A percentile compares a stretch with the other conserved stretches of the same genome.
These are phyloP conservation scores for Brassica carinata DNA, from an alignment of 345 rosid genomes.

Conservation along the genomic window DNA sequence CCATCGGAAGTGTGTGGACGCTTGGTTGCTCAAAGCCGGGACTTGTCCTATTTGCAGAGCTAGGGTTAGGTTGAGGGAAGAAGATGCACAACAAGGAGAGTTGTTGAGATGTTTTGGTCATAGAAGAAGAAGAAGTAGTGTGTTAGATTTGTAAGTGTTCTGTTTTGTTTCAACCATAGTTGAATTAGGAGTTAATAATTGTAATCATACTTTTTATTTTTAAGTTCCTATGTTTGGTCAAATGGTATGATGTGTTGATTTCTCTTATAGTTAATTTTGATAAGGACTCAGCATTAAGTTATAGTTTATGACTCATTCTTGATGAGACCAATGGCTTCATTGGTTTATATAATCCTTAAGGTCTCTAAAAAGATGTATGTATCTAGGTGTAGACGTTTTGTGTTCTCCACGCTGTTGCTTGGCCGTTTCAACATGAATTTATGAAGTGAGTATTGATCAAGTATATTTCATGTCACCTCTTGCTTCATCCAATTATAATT, in stretches of 20 bases:
- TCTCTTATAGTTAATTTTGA: background rate
- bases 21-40: constrained; percentile 71
- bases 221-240: background rate
- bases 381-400: constrained; percentile 5
- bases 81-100: constrained; percentile 32
- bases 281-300: background rate
- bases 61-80: constrained; percentile 41
- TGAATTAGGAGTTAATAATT: background rate
- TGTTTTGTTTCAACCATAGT: background rate
- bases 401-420: background rate
- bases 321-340: constrained; percentile 8
- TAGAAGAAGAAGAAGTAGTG: constrained; percentile 32
- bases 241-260: background rate
- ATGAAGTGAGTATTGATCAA: background rate
- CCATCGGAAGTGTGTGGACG: constrained; percentile 75
- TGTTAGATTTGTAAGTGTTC: constrained; percentile 47
- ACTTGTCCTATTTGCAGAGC: constrained; percentile 77
- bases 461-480: constrained; percentile 3
- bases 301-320: background rate
- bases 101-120: constrained; percentile 37
- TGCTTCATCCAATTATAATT: background rate
- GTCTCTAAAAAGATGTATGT: background rate
- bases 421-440: constrained; percentile 16
- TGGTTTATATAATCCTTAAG: background rate
- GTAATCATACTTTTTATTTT: background rate